Evolutionary conservation across 2,329 filamentous ascomycete species (phyloP), one percentile per base, ranked within the genome.

Genomic region (Aspergillus sp.): DNA sequence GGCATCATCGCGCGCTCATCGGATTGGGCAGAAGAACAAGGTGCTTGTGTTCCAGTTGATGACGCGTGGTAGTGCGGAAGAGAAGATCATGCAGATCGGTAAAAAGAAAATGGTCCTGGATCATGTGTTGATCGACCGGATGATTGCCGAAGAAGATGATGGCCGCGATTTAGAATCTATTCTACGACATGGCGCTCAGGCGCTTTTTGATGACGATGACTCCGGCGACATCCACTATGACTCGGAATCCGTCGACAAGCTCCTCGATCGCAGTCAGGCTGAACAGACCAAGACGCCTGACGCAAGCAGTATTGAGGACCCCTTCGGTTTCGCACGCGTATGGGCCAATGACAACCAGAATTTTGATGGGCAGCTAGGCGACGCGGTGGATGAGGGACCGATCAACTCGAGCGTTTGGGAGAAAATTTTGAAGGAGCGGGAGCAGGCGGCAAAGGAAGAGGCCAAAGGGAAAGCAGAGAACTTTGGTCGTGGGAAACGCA

Each of bases 51-150:
- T 97, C 60, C 91, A 97, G 64, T 73, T 98, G 0, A 89, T 95
- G 75, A 97, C 90, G 1, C 86, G 90, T 50, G 81, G 85, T 37
- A 91, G 85, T 23, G 89, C 86, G 0, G 93, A 98, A 65, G 93
- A 98, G 69, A 90, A 91, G 63, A 97, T 98, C 47, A 86, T 97
- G 75, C 88, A 96, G 65, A 89, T 95, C 57, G 93, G 93, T 5
- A 86, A 89, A 58, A 94, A 88, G 69, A 98, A 98, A 72, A 89
- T 98, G 82, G 89, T 89, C 0, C 79, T 98, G 0, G 93, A 98
- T 59, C 90, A 97, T 66, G 87, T 93, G 1, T 79, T 98, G 17
- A 96, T 98, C 50, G 90, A 97, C 64, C 85, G 83, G 46, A 89
- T 98, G 81, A 88, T 90, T 49, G 81, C 83, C 2, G 84, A 90